Evolutionary conservation across 1,284 basidiomycete genomes (phyloP).

Genomic region (Pseudozyma hubeiensis): DNA sequence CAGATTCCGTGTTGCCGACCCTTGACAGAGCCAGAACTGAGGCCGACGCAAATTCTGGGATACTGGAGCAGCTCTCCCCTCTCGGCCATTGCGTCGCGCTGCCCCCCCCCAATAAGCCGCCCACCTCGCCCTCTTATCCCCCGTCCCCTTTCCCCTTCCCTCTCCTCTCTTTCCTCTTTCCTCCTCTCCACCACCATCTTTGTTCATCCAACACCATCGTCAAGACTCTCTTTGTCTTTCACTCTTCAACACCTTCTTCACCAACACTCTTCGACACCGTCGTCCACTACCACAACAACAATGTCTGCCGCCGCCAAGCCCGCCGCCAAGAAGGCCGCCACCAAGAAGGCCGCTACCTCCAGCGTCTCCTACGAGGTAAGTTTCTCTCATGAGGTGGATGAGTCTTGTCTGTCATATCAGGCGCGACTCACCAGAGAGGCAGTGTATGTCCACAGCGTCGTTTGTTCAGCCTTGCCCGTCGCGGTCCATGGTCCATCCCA

Average conservation of each 20-base stretch:
- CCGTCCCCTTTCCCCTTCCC: slow-evolving; percentile 9
- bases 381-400: neutral
- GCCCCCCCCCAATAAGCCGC: slow-evolving; percentile 15
- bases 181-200: slow-evolving; percentile 45
- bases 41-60: slow-evolving; percentile 12
- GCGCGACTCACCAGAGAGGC: neutral
- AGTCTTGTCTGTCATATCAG: too few species aligned
- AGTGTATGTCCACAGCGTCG: slow-evolving; percentile 12
- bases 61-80: slow-evolving; percentile 4
- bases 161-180: slow-evolving; percentile 22
- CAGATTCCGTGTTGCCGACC: neutral
- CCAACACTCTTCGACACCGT: slow-evolving; percentile 39
- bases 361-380: slow-evolving; percentile 59
- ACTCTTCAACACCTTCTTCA: slow-evolving; percentile 18
- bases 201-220: slow-evolving; percentile 10
- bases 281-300: slow-evolving; percentile 26
- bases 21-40: neutral
- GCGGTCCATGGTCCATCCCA: slow-evolving; percentile 8
- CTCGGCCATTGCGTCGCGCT: neutral
- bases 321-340: slow-evolving; percentile 57
- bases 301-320: slow-evolving; percentile 57
- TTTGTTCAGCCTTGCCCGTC: neutral
- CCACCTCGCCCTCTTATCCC: slow-evolving; percentile 1
- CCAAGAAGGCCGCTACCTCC: slow-evolving; percentile 54
- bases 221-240: slow-evolving; percentile 22